Percentiles rank a stretch among this genome's conserved stretches.
Evolutionary conservation across 768 basidiomycete genomes (phyloP).

Genomic region (Xerocomus spinulosus): DNA sequence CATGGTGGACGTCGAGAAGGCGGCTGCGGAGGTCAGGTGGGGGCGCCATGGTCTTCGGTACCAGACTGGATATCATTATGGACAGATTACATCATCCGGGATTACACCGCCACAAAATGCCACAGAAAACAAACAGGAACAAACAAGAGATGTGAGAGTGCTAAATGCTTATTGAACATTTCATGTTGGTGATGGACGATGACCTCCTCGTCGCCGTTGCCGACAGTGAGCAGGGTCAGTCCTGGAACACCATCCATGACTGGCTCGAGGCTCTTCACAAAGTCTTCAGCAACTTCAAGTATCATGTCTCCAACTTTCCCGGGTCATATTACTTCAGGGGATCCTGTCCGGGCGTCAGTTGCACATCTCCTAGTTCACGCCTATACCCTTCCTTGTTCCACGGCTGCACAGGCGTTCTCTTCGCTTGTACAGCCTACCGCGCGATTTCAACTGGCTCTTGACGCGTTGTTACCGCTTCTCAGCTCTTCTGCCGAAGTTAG

Average conservation of each 20-base stretch:
- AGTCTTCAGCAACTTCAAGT: constrained; percentile 30
- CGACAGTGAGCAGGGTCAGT: constrained; percentile 31
- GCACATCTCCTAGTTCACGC: constrained; percentile 63
- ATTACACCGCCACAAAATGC: constrained; percentile 12
- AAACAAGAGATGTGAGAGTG: constrained; percentile 8
- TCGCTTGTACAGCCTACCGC: constrained; percentile 72
- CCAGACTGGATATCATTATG: too few species aligned
- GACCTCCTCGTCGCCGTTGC: constrained; percentile 31
- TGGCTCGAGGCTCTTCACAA: constrained; percentile 31
- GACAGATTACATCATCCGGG: too few species aligned
- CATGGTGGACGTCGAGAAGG: constrained; percentile 2
- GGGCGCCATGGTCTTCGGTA: too few species aligned
- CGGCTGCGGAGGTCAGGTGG: not conserved
- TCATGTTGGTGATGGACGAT: constrained; percentile 27
- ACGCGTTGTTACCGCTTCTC: constrained; percentile 72
- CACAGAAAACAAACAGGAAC: constrained; percentile 20
- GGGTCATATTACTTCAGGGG: constrained; percentile 32
- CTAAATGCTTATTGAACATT: not conserved
- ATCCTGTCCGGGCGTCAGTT: constrained; percentile 57
- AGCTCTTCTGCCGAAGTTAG: constrained; percentile 55
- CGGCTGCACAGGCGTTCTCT: constrained; percentile 68
- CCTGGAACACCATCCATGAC: constrained; percentile 21
- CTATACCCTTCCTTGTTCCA: constrained; percentile 68
- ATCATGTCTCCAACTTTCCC: constrained; percentile 32
- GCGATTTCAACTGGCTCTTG: constrained; percentile 80